Base-by-base conservation (phyloP, 106 monocot genomes). In the Apostasia ramifera region DNA sequence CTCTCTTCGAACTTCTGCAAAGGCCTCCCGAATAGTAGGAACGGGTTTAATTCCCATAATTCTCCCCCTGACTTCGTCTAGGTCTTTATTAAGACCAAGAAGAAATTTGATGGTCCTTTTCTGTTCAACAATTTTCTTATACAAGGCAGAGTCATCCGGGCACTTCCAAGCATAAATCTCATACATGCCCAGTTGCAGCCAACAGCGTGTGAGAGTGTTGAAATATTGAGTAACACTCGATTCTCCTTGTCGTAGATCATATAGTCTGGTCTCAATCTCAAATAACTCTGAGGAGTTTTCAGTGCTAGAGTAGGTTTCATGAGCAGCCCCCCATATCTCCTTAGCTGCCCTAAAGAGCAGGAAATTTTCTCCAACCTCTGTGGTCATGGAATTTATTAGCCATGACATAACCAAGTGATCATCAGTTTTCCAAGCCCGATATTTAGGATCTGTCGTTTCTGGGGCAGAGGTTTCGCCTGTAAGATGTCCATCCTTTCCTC, bases 81-180 rank as follows among this genome's bases (percentile, higher is more conserved):
- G 48, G 26, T 81, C 2, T 45, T 59, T 50, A 52, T 74, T 12
- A 66, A 75, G 49, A 66, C 75, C 15, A 74, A 68, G 59, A 74
- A 70, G 40, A 8, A 63, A 13, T 51, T 66, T 44, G n/a, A 44
- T 6, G 9, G 15, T 26, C 14, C 2, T 11, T 66, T 65, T 9
- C 3, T 65, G 45, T 9, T 66, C 66, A 47, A 50, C 14, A 8
- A 15, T 53, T 8, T 8, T 6, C 42, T 63, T 45, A 43, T 44
- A 45, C 43, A 39, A 44, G 5, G 43, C 63, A 44, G 42, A 42
- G 41, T 63, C 63, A 2, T 42, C 63, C 4, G 44, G 6, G 44
- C 63, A 63, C 13, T 44, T 42, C 44, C 8, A 63, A 7, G 42
- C 63, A 51, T 51, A 51, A 51, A 51, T 8, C 50, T 51, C 0